Evolutionary conservation across 768 basidiomycete species (phyloP).

Genomic region (Mycena vitilis): DNA sequence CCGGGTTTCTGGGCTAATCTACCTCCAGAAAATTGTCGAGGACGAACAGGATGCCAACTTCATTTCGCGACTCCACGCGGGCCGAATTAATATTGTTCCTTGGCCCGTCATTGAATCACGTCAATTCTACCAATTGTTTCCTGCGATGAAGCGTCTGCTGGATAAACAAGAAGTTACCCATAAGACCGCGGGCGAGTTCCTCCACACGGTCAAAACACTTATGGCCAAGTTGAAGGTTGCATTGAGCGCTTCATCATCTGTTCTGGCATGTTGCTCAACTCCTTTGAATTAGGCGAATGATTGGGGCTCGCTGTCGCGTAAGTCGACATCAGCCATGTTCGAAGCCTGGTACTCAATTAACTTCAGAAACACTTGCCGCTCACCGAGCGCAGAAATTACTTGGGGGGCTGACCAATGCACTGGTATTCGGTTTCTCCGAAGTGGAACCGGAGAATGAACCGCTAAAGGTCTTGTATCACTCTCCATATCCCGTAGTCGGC

Average conservation of each 20-base stretch:
- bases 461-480: conserved; percentile 55
- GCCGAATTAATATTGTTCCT: conserved; percentile 67
- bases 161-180: conserved; percentile 64
- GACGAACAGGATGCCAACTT: conserved; percentile 72
- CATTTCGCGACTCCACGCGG: conserved; percentile 68
- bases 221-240: conserved; percentile 76
- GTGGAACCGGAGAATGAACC: conserved; percentile 58
- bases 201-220: conserved; percentile 67
- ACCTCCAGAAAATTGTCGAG: conserved; percentile 64
- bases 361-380: conserved; percentile 58
- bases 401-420: conserved; percentile 57
- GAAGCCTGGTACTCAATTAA: not conserved
- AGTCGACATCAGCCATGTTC: conserved; percentile 43
- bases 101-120: conserved; percentile 77
- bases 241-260: not conserved
- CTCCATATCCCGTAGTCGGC: not conserved
- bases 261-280: not conserved
- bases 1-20: not conserved
- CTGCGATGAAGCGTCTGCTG: conserved; percentile 56
- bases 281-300: conserved; percentile 61
- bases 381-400: conserved; percentile 60
- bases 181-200: conserved; percentile 62
- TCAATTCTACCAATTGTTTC: conserved; percentile 70
- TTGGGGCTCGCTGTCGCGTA: conserved; percentile 74
- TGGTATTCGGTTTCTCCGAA: conserved; percentile 60